Base-by-base conservation (phyloP, 495 filamentous ascomycete genomes). In the Lophiostoma macrostomum region DNA sequence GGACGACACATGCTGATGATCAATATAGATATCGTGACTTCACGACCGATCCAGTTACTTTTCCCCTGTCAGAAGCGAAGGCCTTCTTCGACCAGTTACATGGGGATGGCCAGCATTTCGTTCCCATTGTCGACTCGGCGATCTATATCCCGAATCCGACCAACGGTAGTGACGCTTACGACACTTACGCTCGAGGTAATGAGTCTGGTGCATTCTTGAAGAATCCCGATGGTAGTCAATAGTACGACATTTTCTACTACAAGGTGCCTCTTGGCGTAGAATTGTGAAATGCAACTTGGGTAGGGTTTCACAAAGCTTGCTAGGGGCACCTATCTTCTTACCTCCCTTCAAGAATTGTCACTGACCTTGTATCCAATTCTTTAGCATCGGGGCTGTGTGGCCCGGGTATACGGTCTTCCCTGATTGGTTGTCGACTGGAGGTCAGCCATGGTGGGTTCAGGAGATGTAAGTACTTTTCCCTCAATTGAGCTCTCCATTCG, bases 101-200 rank as follows among this genome's bases (percentile, higher is more conserved):
- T 65, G 69, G 70, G 3, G 77, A 78, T 57, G 76, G 80, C 7
- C 85, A 86, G 60, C 84, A 90, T 59, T 94, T 81, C 48, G 76
- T 95, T 6, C 88, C 87, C 0, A 93, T 95, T 38, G 77, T 95
- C n/a, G 89, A 94, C 63, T 77, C 85, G 2, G 88, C 86, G 4
- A 80, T 93, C 24, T 91, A 90, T 56, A 79, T 82, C 20, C 86
- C 88, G 0, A 85, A 89, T 44, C 86, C 86, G 2, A 69, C 78
- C 13, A 86, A 93, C 58, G 73, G 74, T 0, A 82, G 74, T 34
- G 89, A 94, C 69, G 78, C 78, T 65, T 83, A 93, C 64, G 70
- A 78, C 4, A 73, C 81, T 2, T 93, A 84, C 62, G 76, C 78
- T 18, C 77, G 85, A 5, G 89, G 89, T 13, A 71, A 86, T 22